Percentiles rank a stretch among this genome's conserved stretches.
These are phyloP conservation scores for Pythium grandisporangium DNA, from an alignment of 352 stramenopile genomes.

Conservation along the genomic window DNA sequence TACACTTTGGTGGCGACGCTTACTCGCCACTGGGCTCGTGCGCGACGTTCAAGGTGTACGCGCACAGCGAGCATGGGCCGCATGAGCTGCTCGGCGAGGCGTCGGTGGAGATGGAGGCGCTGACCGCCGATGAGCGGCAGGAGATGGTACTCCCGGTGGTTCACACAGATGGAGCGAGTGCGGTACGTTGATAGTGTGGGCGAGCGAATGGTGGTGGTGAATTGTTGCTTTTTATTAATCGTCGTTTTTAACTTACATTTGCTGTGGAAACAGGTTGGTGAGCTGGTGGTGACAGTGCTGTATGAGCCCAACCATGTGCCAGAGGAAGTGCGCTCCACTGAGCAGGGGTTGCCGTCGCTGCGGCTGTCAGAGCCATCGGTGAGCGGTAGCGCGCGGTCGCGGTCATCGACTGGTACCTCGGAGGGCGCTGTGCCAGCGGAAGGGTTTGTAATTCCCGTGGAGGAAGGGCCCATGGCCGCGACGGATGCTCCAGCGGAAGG, in stretches of 20 bases:
- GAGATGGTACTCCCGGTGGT: background rate
- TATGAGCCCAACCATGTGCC: constrained; percentile 10
- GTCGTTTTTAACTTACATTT: too few species aligned
- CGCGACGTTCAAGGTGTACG: constrained; percentile 31
- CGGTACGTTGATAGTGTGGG: background rate
- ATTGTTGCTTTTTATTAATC: background rate
- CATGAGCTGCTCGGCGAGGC: background rate
- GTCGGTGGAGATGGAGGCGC: background rate
- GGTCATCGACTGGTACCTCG: background rate
- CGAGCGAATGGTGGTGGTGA: background rate
- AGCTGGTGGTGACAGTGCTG: constrained; percentile 11
- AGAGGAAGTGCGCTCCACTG: background rate
- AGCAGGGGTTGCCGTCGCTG: constrained; percentile 1
- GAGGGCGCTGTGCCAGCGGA: too few species aligned
- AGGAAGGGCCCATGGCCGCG: background rate
- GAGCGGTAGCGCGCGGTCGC: constrained; percentile 1
- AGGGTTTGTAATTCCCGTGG: too few species aligned
- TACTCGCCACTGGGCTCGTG: background rate
- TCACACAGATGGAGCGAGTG: background rate
- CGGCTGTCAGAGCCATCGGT: background rate
- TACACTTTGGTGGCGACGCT: background rate
- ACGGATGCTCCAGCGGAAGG: background rate
- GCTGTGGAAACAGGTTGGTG: background rate
- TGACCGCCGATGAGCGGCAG: background rate
- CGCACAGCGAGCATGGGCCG: constrained; percentile 74